phyloP scores from a whole-genome alignment of 345 rosid species.

The Pugionium cornutum region DNA sequence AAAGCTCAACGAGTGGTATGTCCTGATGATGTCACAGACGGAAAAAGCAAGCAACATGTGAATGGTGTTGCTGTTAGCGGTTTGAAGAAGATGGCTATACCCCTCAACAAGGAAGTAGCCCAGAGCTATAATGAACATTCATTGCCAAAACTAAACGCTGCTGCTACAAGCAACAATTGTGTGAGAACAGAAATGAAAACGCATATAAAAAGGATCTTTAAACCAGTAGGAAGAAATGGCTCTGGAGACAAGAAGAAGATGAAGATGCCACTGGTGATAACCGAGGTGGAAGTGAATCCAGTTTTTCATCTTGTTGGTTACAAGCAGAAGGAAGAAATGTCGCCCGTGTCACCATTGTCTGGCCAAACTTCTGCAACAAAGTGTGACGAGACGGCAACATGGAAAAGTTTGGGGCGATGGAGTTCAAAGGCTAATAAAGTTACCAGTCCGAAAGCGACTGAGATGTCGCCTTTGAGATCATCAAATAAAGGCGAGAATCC shows the following conservation, averaged over 20 bases:
- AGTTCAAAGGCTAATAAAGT: constrained; percentile 25
- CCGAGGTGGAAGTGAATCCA: constrained; percentile 20
- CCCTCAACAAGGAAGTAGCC: constrained; percentile 16
- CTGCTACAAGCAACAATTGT: constrained; percentile 12
- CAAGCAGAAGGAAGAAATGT: constrained; percentile 27
- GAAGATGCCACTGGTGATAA: constrained; percentile 18
- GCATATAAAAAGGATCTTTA: constrained; percentile 4
- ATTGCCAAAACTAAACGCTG: constrained; percentile 25
- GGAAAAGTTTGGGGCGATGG: constrained; percentile 12
- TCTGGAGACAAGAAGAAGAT: constrained; percentile 20
- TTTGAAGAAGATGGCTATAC: constrained; percentile 27
- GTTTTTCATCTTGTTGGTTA: constrained; percentile 37
- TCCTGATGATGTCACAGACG: constrained; percentile 27
- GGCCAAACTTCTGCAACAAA: constrained; percentile 27
- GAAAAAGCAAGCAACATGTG: constrained; percentile 35
- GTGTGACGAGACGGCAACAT: constrained; percentile 24
- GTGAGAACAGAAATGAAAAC: constrained; percentile 16
- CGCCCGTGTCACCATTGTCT: constrained; percentile 31
- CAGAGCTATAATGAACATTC: constrained; percentile 12
- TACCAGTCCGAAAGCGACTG: constrained; percentile 6
- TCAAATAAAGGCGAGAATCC: constrained; percentile 31
- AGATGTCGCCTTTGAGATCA: constrained; percentile 23
- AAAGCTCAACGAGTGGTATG: constrained; percentile 45
- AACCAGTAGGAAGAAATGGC: constrained; percentile 20
- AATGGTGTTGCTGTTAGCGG: constrained; percentile 23